Percentiles rank a stretch among this genome's conserved stretches.
phyloP scores from a whole-genome alignment of 192 early-diverging fungal species.

The Coemansia sp. region DNA sequence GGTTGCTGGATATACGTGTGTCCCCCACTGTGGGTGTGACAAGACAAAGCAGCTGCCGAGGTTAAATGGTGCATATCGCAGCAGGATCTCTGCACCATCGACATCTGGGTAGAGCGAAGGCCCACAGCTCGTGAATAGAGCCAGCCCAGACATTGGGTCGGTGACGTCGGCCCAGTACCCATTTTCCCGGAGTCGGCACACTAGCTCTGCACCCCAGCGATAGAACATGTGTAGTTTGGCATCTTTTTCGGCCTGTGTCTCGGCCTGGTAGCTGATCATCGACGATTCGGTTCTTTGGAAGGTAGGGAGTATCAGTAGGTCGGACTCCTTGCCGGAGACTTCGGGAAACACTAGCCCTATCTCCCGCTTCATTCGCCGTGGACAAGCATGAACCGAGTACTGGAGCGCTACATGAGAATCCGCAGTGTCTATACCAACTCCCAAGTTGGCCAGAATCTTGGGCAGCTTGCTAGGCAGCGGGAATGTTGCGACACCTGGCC shows the following conservation, averaged over 20 bases:
- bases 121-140: constrained; percentile 67
- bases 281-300: constrained; percentile 76
- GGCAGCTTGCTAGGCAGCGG: constrained; percentile 20
- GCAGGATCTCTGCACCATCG: constrained; percentile 69
- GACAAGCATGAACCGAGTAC: constrained; percentile 49
- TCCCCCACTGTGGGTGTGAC: constrained; percentile 87
- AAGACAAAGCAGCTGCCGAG: constrained; percentile 82
- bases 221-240: constrained; percentile 80
- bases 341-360: constrained; percentile 71
- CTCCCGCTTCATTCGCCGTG: constrained; percentile 62
- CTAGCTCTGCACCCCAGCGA: constrained; percentile 63
- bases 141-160: constrained; percentile 82
- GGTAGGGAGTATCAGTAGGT: constrained; percentile 73
- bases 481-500: constrained; percentile 28
- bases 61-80: constrained; percentile 75
- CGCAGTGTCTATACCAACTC: constrained; percentile 17
- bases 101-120: constrained; percentile 87
- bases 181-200: constrained; percentile 51
- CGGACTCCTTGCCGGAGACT: constrained; percentile 38
- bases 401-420: constrained; percentile 15
- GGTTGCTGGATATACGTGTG: constrained; percentile 84
- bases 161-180: constrained; percentile 89
- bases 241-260: constrained; percentile 78
- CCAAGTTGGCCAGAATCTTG: constrained; percentile 12
- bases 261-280: constrained; percentile 69